Percentiles rank a stretch among this genome's conserved stretches.
Evolutionary conservation across 202 grass and related monocot species (phyloP).

Genomic region (Setaria italica): DNA sequence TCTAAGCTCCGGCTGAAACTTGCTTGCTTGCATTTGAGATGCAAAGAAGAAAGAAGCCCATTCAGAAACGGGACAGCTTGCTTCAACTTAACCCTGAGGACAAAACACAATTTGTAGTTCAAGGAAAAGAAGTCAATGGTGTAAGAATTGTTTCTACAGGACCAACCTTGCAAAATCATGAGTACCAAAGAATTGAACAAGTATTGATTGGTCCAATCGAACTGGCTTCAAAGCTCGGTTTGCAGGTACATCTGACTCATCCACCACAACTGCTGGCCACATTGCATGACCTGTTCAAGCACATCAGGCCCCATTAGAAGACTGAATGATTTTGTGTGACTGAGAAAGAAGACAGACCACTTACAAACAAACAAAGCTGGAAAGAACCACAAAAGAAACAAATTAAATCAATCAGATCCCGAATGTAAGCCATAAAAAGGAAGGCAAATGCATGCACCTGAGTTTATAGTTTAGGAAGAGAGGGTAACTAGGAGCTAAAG

Average conservation of each 20-base stretch:
- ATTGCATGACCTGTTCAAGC: constrained; percentile 89
- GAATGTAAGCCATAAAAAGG: constrained; percentile 31
- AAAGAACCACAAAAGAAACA: not conserved
- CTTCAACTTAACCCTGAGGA: constrained; percentile 91
- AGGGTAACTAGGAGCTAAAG: constrained; percentile 12
- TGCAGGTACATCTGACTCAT: constrained; percentile 74
- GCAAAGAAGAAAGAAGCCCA: constrained; percentile 87
- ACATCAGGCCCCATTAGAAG: constrained; percentile 33
- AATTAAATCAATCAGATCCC: constrained; percentile 8
- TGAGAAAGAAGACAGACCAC: not conserved
- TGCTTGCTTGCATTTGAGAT: constrained; percentile 98
- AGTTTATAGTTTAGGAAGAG: constrained; percentile 33
- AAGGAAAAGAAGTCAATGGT: constrained; percentile 16
- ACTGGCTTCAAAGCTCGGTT: constrained; percentile 67
- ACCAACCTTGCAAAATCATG: constrained; percentile 99
- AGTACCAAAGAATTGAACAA: constrained; percentile 97
- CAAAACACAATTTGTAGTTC: constrained; percentile 47
- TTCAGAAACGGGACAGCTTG: constrained; percentile 84
- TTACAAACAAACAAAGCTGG: not conserved
- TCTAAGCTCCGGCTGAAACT: constrained; percentile 87
- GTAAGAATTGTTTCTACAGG: constrained; percentile 47
- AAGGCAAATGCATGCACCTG: constrained; percentile 11
- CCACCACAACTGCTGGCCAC: constrained; percentile 95
- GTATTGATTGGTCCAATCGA: constrained; percentile 68
- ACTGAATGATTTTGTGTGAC: constrained; percentile 24